Evolutionary conservation across 768 basidiomycete genomes (phyloP), one percentile per base, ranked within the genome.

Genomic region (Panellus pusillus): DNA sequence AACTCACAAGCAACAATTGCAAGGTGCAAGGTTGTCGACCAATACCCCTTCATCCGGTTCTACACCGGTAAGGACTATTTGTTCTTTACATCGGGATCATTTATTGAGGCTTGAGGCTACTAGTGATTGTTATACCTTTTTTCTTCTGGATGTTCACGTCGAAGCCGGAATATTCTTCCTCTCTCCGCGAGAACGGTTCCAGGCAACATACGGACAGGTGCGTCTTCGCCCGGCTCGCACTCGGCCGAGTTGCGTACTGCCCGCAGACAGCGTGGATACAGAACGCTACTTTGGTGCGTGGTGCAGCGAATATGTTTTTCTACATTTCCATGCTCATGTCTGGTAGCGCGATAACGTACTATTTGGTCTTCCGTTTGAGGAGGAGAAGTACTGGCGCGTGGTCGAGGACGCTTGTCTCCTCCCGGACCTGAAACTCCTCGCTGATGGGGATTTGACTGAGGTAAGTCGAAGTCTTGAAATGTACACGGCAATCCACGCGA

Each of bases 251-350:
- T 13, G 85, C 79, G 9, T 91, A 89, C 64, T 86, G 84, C 63
- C 79, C 86, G 18, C 88, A 91, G 66, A 79, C 77, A 1, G 84
- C 87, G 1, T 91, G 87, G 87, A 89, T 91, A 41, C 86, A 88
- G 67, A 88, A 87, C 63, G 79, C 81, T 0, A 74, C 81, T 1
- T 61, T 85, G 62, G 84, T 84, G 52, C 41, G 79, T 62, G 15
- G 24, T 37, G 28, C n/a, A n/a, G n/a, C n/a, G n/a, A n/a, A 9
- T 19, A 20, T 24, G 14, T 15, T 18, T 19, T 37, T 13, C 6
- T 6, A 32, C 31, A 31, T n/a, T 4, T 50, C 27, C 13, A 6
- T 18, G n/a, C 50, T 44, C 31, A 51, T 29, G 18, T 7, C n/a
- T 9, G 35, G 47, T 44, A 86, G 79, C 70, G 83, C 57, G 82